Percentiles rank a stretch among this genome's conserved stretches.
These are phyloP conservation scores for Yarrowia osloensis DNA, from an alignment of 805 yeast genomes.

Conservation along the genomic window DNA sequence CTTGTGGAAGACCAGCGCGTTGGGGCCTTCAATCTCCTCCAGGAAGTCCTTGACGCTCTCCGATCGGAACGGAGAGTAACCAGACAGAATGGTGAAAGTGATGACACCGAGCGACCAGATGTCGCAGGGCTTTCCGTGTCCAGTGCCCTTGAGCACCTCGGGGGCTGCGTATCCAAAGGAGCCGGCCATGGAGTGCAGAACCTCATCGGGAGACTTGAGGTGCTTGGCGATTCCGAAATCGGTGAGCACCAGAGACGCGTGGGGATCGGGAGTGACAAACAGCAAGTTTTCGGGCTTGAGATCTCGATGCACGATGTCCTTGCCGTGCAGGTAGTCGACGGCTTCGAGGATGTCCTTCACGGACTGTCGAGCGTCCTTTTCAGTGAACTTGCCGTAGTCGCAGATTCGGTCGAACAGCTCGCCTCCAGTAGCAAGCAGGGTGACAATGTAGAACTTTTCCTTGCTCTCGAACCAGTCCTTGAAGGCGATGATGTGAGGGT, in stretches of 20 bases:
- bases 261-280: slow-evolving; percentile 60
- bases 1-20: slow-evolving; percentile 80
- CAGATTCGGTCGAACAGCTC: slow-evolving; percentile 89
- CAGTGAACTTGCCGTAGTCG: slow-evolving; percentile 80
- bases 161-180: slow-evolving; percentile 98
- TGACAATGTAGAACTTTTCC: slow-evolving; percentile 90
- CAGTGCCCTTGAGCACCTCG: slow-evolving; percentile 76
- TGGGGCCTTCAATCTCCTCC: slow-evolving; percentile 70
- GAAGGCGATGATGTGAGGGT: slow-evolving; percentile 87
- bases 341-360: slow-evolving; percentile 77
- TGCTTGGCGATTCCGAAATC: slow-evolving; percentile 95
- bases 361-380: slow-evolving; percentile 78
- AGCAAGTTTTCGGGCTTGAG: slow-evolving; percentile 91
- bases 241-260: slow-evolving; percentile 80
- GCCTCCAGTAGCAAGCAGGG: slow-evolving; percentile 95
- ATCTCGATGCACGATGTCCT: slow-evolving; percentile 88
- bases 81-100: slow-evolving; percentile 84
- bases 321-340: slow-evolving; percentile 70
- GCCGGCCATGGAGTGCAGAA: slow-evolving; percentile 76
- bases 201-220: slow-evolving; percentile 59
- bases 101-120: slow-evolving; percentile 95
- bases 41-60: slow-evolving; percentile 81
- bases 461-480: slow-evolving; percentile 91
- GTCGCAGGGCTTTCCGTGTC: slow-evolving; percentile 95
- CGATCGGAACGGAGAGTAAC: slow-evolving; percentile 88